Conservation (phyloP, 1,139 yeast species). For the Kodamaea fungicola region DNA sequence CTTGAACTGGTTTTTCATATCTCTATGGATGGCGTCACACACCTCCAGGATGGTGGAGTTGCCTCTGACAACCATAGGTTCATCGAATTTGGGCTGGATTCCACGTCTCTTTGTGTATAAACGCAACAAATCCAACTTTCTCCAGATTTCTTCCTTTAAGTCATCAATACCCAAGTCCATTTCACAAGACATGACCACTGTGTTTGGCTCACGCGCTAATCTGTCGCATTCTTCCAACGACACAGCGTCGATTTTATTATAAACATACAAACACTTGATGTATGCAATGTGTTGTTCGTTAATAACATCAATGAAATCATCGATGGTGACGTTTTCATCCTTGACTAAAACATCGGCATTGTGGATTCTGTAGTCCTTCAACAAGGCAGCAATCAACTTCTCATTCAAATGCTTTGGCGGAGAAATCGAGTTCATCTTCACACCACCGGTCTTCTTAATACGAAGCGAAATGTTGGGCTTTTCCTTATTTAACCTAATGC, state of each 20-base stretch:
- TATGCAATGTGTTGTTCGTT: slow-evolving; percentile 85
- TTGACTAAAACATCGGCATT: slow-evolving; percentile 90
- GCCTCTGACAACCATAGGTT: slow-evolving; percentile 86
- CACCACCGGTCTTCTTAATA: slow-evolving; percentile 85
- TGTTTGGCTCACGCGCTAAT: slow-evolving; percentile 85
- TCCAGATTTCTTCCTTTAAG: slow-evolving; percentile 90
- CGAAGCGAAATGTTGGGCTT: slow-evolving; percentile 81
- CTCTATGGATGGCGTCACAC: slow-evolving; percentile 90
- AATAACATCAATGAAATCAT: slow-evolving; percentile 89
- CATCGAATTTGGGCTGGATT: slow-evolving; percentile 70
- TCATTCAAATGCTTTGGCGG: slow-evolving; percentile 85
- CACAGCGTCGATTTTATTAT: slow-evolving; percentile 93
- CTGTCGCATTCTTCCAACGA: slow-evolving; percentile 92
- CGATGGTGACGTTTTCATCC: slow-evolving; percentile 87
- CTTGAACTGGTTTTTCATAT: slow-evolving; percentile 86
- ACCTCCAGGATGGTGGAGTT: slow-evolving; percentile 79
- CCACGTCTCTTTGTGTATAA: slow-evolving; percentile 87
- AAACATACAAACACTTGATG: slow-evolving; percentile 87
- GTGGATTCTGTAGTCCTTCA: slow-evolving; percentile 85
- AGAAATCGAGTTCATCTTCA: slow-evolving; percentile 73
- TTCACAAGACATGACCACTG: slow-evolving; percentile 92
- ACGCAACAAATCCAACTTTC: slow-evolving; percentile 73
- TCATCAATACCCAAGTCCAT: slow-evolving; percentile 82
- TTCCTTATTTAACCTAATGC: slow-evolving; percentile 78
- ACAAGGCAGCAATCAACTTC: slow-evolving; percentile 68